Percentiles rank a stretch among this genome's conserved stretches.
These are phyloP conservation scores for Mortierella sp. DNA, from an alignment of 371 early-diverging fungal species.

Conservation along the genomic window DNA sequence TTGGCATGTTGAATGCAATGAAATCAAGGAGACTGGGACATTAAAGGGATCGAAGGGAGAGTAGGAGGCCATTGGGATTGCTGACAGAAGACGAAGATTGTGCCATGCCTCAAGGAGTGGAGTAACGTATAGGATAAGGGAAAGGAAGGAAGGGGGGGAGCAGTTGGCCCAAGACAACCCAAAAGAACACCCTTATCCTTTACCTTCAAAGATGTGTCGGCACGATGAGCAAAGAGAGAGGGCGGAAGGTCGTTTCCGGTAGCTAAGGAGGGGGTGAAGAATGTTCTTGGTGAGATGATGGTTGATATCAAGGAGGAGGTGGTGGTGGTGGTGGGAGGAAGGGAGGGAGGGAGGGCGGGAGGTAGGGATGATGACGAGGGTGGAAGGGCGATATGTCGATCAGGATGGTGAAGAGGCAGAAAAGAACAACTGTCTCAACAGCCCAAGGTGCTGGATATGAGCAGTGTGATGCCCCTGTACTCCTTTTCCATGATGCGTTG, in stretches of 20 bases:
- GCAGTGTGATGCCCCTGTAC: constrained; percentile 12
- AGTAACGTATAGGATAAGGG: constrained; percentile 2
- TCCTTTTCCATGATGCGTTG: not conserved
- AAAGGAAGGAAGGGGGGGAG: not conserved
- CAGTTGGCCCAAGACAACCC: too few species aligned
- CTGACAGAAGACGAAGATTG: not conserved
- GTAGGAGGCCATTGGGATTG: constrained; percentile 6
- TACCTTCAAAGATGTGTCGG: not conserved
- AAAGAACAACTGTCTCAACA: not conserved
- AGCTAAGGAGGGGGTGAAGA: not conserved
- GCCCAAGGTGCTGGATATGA: not conserved
- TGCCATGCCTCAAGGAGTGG: too few species aligned
- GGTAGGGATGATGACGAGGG: too few species aligned
- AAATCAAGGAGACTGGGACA: constrained; percentile 12
- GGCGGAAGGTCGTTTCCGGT: not conserved
- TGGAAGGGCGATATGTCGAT: not conserved
- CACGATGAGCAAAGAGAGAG: not conserved
- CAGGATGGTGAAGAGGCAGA: not conserved
- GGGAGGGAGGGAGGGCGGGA: too few species aligned
- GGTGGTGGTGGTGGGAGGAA: too few species aligned
- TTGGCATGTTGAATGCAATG: not conserved
- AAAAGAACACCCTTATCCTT: not conserved
- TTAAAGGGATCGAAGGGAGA: constrained; percentile 20
- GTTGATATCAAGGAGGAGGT: too few species aligned
- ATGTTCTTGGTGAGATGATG: not conserved